A percentile compares a stretch with the other conserved stretches of the same genome.
Conservation (phyloP, 2,329 filamentous ascomycete genomes). For the Chrysosporium queenslandicum region DNA sequence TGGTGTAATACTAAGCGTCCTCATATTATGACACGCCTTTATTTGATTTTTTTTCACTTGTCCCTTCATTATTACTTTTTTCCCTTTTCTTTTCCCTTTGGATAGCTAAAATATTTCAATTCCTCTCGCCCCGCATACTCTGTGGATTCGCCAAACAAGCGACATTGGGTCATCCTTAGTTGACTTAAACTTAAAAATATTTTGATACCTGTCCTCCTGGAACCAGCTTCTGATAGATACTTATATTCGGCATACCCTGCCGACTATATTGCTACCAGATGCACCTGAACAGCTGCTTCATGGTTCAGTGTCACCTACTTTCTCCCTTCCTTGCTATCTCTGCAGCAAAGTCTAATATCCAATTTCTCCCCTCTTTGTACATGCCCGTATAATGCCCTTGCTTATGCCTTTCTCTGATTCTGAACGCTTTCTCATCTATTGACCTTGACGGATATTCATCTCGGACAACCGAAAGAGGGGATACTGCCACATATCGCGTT, state of each 20-base stretch:
- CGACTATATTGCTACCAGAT: conserved; percentile 7
- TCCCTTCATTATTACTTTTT: conserved; percentile 2
- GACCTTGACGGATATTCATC: neutral
- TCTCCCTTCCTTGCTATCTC: conserved; percentile 2
- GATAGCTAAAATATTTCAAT: conserved; percentile 6
- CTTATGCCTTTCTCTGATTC: neutral
- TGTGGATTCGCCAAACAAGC: conserved; percentile 10
- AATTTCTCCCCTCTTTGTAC: neutral
- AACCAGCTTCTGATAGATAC: conserved; percentile 6
- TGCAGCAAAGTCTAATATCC: conserved; percentile 3
- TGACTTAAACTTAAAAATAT: conserved; percentile 12
- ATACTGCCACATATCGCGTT: neutral
- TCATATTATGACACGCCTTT: conserved; percentile 6
- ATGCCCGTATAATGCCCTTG: conserved; percentile 1
- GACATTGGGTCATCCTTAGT: conserved; percentile 5
- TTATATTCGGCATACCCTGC: conserved; percentile 12
- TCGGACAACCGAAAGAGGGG: neutral
- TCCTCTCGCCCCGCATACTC: conserved; percentile 6
- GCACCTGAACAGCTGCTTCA: conserved; percentile 6
- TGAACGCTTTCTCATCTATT: neutral
- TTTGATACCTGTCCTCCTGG: conserved; percentile 4
- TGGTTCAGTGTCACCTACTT: conserved; percentile 5
- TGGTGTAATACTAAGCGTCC: conserved; percentile 6
- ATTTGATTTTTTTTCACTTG: conserved; percentile 7
- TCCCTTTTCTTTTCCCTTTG: neutral